Evolutionary conservation across 805 yeast genomes (phyloP), one percentile per base, ranked within the genome.

Genomic region (Candida patagonica): DNA sequence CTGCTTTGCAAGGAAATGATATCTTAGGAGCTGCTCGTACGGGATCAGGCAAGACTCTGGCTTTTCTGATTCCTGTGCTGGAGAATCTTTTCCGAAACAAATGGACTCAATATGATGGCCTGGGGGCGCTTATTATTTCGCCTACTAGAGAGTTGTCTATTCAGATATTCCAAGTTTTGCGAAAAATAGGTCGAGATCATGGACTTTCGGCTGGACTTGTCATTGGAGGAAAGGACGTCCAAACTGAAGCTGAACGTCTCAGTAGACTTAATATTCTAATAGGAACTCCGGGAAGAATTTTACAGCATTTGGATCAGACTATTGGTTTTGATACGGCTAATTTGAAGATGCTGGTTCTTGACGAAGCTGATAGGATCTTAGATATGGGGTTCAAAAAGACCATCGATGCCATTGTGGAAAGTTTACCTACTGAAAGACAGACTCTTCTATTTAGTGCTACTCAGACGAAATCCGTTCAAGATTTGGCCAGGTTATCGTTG

Each of bases 331-430:
- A 80, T 51, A 64, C 80, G 7, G 66, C 77, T 17, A 84, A 83
- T 54, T 62, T 87, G 45, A 89, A 87, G 59, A 73, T 80, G 55
- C 62, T 87, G 33, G 87, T 87, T 2, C 61, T 87, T 38, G 96
- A 87, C 59, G 96, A 87, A 60, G 96, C 96, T 0, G 96, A 87
- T 56, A 67, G 96, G 49, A 84, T 92, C 52, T 65, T 87, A 51
- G 96, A 87, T 61, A 84, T 88, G 94, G 96, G 96, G 6, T 87
- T 87, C 68, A 78, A 78, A 55, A 75, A 74, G 51, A 81, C 92
- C 32, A 62, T 87, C 45, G 95, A 88, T 56, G 80, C 80, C 23
- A 87, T 87, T 40, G 62, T 87, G 21, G 73, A 74, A 35, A 85
- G 81, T 56, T 63, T 87, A 44, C 94, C 95, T 1, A 75, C 80